Evolutionary conservation across 2,329 filamentous ascomycete species (phyloP).

Genomic region (Akanthomyces lecanii): DNA sequence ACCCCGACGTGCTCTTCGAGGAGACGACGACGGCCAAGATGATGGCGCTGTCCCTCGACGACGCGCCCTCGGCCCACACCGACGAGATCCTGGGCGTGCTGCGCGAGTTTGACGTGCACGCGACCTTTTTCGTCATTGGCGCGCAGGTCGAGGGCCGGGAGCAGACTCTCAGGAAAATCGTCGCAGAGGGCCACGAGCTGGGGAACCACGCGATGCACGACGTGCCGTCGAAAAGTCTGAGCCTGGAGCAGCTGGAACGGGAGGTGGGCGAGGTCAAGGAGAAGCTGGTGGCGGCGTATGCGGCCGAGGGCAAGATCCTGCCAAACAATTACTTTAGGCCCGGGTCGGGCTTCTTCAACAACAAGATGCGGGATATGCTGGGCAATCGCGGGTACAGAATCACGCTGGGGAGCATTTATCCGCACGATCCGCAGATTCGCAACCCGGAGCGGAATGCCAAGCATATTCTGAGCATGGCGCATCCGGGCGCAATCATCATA

Average conservation of each 20-base stretch:
- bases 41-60: constrained; percentile 81
- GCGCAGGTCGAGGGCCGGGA: constrained; percentile 59
- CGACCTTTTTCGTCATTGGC: constrained; percentile 89
- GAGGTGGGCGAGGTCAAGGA: constrained; percentile 64
- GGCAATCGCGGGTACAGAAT: constrained; percentile 61
- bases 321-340: constrained; percentile 71
- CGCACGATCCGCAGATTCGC: constrained; percentile 82
- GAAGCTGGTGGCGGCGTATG: constrained; percentile 56
- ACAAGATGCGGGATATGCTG: constrained; percentile 60
- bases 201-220: constrained; percentile 90
- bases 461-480: constrained; percentile 76
- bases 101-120: constrained; percentile 60
- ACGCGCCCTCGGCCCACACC: constrained; percentile 73
- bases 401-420: constrained; percentile 81
- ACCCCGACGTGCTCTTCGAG: constrained; percentile 78
- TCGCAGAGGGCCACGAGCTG: constrained; percentile 65
- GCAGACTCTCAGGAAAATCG: constrained; percentile 50
- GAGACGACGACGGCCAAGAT: constrained; percentile 56
- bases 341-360: constrained; percentile 78
- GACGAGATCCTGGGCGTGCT: constrained; percentile 65
- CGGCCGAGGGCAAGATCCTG: constrained; percentile 38
- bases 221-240: constrained; percentile 64
- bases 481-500: constrained; percentile 74
- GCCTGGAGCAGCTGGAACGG: constrained; percentile 51
- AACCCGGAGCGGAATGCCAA: constrained; percentile 65